Evolutionary conservation across 148 eudicot genomes (phyloP).

Genomic region (Suaeda aralocaspica): DNA sequence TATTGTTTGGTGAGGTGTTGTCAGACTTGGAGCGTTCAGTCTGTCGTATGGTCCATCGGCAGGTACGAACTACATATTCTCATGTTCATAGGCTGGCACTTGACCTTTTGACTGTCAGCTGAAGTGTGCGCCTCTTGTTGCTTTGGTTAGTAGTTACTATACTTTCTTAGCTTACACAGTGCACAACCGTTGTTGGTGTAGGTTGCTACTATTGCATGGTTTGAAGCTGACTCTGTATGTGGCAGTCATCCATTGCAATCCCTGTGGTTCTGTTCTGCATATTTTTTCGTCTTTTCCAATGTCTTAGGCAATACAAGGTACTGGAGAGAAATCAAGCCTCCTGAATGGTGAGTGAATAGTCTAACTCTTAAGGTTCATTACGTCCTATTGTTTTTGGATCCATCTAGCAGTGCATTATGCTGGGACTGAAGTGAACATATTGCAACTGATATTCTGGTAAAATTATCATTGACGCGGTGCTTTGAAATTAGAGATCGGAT

Average conservation of each 20-base stretch:
- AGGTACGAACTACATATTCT: constrained; percentile 32
- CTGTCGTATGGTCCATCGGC: constrained; percentile 96
- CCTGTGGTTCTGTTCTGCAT: constrained; percentile 90
- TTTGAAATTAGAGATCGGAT: too few relatives aligned
- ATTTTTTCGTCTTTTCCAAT: constrained; percentile 88
- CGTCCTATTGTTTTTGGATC: neutral
- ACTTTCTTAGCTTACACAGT: neutral
- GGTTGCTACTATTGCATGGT: constrained; percentile 99
- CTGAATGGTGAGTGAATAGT: constrained; percentile 59
- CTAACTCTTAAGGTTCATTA: constrained; percentile 8
- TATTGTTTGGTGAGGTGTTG: constrained; percentile 52
- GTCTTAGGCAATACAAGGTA: constrained; percentile 92
- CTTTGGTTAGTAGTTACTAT: neutral
- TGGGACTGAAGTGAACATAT: neutral
- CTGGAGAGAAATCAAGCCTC: constrained; percentile 76
- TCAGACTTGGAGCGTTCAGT: constrained; percentile 99
- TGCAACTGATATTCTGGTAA: too few relatives aligned
- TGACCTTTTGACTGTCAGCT: neutral
- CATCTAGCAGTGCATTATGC: neutral
- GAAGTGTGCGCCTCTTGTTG: neutral
- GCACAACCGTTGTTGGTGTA: constrained; percentile 30
- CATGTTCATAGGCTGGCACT: neutral
- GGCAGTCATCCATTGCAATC: constrained; percentile 94
- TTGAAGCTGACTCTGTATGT: constrained; percentile 98
- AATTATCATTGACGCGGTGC: too few relatives aligned